A percentile compares a stretch with the other conserved stretches of the same genome.
Evolutionary conservation across 371 early-diverging fungal species (phyloP).

Genomic region (Parasitella parasitica): DNA sequence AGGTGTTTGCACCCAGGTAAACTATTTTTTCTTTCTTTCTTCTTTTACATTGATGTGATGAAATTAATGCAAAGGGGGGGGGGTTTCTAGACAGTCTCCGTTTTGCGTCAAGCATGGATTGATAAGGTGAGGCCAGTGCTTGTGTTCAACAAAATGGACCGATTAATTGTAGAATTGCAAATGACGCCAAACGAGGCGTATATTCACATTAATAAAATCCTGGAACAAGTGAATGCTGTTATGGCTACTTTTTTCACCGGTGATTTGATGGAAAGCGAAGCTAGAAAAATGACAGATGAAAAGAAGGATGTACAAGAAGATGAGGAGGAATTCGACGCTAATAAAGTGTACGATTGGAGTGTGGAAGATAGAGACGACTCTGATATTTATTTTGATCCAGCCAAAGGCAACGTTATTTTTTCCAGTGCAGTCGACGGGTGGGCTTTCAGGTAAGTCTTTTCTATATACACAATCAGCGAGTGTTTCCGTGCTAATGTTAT

Average conservation of each 20-base stretch:
- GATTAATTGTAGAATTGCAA: conserved; percentile 91
- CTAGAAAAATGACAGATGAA: conserved; percentile 62
- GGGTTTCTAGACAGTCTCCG: conserved; percentile 81
- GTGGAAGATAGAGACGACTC: conserved; percentile 90
- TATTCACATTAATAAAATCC: conserved; percentile 82
- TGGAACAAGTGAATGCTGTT: conserved; percentile 96
- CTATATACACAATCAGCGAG: neutral
- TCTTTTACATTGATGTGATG: neutral
- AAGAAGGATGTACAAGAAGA: conserved; percentile 36
- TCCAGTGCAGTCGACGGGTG: conserved; percentile 96
- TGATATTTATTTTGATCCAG: conserved; percentile 93
- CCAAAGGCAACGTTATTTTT: conserved; percentile 95
- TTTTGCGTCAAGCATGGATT: conserved; percentile 90
- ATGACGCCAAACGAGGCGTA: conserved; percentile 93
- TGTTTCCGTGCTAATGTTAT: neutral
- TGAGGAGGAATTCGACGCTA: conserved; percentile 43
- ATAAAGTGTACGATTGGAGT: conserved; percentile 72
- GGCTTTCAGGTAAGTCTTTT: conserved; percentile 82
- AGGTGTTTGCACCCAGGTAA: conserved; percentile 97
- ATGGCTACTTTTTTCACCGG: conserved; percentile 92
- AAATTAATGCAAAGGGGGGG: conserved; percentile 9
- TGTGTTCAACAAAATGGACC: conserved; percentile 99
- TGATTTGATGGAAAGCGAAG: conserved; percentile 86
- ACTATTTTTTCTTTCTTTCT: no score
- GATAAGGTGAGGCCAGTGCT: conserved; percentile 90